phyloP scores from a whole-genome alignment of 2,329 filamentous ascomycete species.

The Coniochaeta pulveracea region DNA sequence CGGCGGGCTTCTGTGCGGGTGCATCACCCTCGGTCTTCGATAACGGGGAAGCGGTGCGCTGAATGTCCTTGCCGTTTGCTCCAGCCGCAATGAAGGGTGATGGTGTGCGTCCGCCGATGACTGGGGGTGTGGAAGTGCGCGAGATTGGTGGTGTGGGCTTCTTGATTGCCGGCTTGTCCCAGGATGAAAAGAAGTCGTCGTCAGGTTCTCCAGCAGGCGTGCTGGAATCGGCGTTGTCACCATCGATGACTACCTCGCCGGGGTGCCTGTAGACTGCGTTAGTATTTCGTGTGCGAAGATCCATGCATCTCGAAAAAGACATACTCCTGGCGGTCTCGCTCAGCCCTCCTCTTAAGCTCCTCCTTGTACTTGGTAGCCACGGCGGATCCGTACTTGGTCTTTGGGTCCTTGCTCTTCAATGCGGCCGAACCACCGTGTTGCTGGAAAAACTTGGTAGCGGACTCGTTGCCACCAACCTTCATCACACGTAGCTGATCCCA shows the following conservation, averaged over 20 bases:
- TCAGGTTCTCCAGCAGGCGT: slow-evolving; percentile 74
- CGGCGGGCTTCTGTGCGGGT: slow-evolving; percentile 24
- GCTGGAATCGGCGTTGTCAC: slow-evolving; percentile 48
- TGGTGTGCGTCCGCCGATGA: slow-evolving; percentile 59
- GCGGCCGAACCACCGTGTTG: slow-evolving; percentile 89
- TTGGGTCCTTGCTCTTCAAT: slow-evolving; percentile 89
- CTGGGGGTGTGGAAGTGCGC: slow-evolving; percentile 74
- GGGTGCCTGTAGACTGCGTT: slow-evolving; percentile 51
- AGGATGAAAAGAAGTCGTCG: slow-evolving; percentile 97
- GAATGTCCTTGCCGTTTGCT: slow-evolving; percentile 57
- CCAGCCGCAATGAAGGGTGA: slow-evolving; percentile 84
- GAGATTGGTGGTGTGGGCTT: slow-evolving; percentile 88
- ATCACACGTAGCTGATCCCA: slow-evolving; percentile 96
- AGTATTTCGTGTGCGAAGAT: slow-evolving; percentile 7
- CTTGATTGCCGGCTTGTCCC: slow-evolving; percentile 97
- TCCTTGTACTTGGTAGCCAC: slow-evolving; percentile 98
- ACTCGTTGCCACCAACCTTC: slow-evolving; percentile 98
- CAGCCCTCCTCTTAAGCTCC: slow-evolving; percentile 77
- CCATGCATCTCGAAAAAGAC: too few species aligned
- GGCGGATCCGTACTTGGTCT: slow-evolving; percentile 91
- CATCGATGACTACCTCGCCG: slow-evolving; percentile 75
- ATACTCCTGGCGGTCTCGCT: slow-evolving; percentile 74
- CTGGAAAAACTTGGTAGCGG: slow-evolving; percentile 96
- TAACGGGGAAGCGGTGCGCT: slow-evolving; percentile 78
- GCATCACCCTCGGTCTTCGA: slow-evolving; percentile 46